Conservation (phyloP, 2,329 filamentous ascomycete genomes). For the Phialophora verrucosa region DNA sequence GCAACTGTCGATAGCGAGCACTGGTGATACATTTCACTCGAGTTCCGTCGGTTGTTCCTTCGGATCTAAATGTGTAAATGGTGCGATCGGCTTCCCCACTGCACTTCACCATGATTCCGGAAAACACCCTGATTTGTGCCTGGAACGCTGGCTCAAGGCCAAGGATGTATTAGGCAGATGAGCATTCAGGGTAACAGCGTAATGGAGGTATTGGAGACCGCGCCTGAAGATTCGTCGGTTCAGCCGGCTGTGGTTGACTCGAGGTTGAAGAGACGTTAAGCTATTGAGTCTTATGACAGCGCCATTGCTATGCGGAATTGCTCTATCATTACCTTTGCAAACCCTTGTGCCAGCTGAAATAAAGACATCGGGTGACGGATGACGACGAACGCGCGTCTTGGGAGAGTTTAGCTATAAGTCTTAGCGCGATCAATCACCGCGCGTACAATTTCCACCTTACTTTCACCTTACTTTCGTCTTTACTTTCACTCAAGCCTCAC, state of each 20-base stretch:
- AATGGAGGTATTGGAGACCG: conserved; percentile 14
- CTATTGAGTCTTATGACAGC: not conserved
- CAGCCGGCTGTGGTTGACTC: not conserved
- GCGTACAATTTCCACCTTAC: too few relatives aligned
- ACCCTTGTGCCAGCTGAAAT: too few relatives aligned
- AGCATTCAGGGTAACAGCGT: conserved; percentile 1
- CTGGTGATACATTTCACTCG: not conserved
- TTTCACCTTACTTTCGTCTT: too few relatives aligned
- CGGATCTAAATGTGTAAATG: not conserved
- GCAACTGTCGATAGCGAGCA: not conserved
- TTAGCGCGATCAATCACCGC: too few relatives aligned
- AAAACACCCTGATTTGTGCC: conserved; percentile 1
- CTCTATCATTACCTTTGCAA: too few relatives aligned
- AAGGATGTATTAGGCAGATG: conserved; percentile 16
- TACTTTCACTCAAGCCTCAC: too few relatives aligned
- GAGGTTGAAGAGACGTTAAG: not conserved
- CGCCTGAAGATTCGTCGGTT: conserved; percentile 2
- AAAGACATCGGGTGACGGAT: too few relatives aligned
- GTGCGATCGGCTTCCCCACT: not conserved
- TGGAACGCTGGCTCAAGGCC: conserved; percentile 8
- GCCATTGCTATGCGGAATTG: too few relatives aligned
- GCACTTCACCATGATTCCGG: conserved; percentile 2
- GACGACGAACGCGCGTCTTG: too few relatives aligned
- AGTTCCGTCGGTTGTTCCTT: not conserved
- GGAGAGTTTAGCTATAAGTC: too few relatives aligned